Conservation (phyloP, 352 stramenopile species). For the Bremia lactucae region DNA sequence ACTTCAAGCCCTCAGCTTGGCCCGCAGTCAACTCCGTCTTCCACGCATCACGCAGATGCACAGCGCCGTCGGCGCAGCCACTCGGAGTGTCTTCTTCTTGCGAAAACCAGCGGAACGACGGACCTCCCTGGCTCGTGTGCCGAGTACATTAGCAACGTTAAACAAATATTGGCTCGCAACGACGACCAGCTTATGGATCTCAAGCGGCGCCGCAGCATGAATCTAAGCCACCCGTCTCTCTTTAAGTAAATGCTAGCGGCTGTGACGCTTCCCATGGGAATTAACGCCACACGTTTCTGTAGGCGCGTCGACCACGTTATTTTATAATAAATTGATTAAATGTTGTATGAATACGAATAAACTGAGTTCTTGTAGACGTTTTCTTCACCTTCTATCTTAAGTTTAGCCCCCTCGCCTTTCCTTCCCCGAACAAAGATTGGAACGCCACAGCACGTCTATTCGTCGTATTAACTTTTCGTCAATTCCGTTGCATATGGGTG, state of each 20-base stretch:
- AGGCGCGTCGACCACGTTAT: conserved; percentile 16
- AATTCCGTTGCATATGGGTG: too few relatives aligned
- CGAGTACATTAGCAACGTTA: conserved; percentile 80
- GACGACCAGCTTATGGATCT: conserved; percentile 36
- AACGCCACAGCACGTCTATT: too few relatives aligned
- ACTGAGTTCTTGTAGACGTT: too few relatives aligned
- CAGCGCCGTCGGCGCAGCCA: conserved; percentile 58
- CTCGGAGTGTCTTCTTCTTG: conserved; percentile 71
- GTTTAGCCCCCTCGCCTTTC: too few relatives aligned
- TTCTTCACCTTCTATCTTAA: too few relatives aligned
- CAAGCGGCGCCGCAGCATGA: conserved; percentile 53
- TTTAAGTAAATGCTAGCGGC: conserved; percentile 23
- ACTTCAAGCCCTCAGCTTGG: conserved; percentile 10
- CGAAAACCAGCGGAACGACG: conserved; percentile 38
- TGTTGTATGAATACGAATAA: too few relatives aligned
- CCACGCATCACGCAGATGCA: conserved; percentile 21
- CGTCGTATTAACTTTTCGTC: too few relatives aligned
- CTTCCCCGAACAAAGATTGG: too few relatives aligned
- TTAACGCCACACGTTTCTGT: conserved; percentile 6
- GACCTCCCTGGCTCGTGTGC: conserved; percentile 63
- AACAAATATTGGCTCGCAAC: conserved; percentile 72
- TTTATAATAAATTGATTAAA: too few relatives aligned
- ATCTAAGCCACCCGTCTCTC: conserved; percentile 40
- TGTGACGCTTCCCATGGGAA: background rate
- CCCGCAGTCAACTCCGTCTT: conserved; percentile 22